Evolutionary conservation across 768 basidiomycete species (phyloP).

Genomic region (Suillus discolor): DNA sequence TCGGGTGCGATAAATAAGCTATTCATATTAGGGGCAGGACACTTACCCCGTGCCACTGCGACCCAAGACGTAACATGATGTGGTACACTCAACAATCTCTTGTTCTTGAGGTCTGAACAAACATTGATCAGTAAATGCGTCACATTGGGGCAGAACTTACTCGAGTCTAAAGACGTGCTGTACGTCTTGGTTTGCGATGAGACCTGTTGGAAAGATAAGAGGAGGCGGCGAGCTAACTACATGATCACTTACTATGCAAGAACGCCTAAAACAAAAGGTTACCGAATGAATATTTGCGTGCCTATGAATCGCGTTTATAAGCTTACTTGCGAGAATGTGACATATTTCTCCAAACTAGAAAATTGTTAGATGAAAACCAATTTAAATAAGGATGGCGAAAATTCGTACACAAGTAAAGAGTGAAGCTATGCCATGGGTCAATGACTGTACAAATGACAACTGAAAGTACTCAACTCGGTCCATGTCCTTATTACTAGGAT

Average conservation of each 20-base stretch:
- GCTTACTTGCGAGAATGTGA: conserved; percentile 30
- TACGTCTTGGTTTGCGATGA: conserved; percentile 26
- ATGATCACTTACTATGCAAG: conserved; percentile 20
- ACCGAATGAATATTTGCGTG: not conserved
- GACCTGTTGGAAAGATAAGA: conserved; percentile 15
- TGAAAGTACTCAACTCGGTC: conserved; percentile 42
- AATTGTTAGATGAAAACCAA: conserved; percentile 42
- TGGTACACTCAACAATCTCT: conserved; percentile 56
- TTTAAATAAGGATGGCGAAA: not conserved
- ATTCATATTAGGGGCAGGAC: conserved; percentile 10
- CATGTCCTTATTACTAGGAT: conserved; percentile 46
- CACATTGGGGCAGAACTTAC: conserved; percentile 12
- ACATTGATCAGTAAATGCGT: not conserved
- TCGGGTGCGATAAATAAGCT: not conserved
- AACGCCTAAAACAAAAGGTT: conserved; percentile 19
- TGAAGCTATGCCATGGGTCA: conserved; percentile 45
- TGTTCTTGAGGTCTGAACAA: conserved; percentile 45
- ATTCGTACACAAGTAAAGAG: conserved; percentile 56
- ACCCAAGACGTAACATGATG: conserved; percentile 68
- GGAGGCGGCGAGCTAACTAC: not conserved
- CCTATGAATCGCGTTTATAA: not conserved
- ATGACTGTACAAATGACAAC: not conserved
- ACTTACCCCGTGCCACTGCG: conserved; percentile 73
- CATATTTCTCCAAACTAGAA: conserved; percentile 38
- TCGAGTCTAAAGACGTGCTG: conserved; percentile 29